Conservation (phyloP, 2,329 filamentous ascomycete species). For the Trichoderma koningii region DNA sequence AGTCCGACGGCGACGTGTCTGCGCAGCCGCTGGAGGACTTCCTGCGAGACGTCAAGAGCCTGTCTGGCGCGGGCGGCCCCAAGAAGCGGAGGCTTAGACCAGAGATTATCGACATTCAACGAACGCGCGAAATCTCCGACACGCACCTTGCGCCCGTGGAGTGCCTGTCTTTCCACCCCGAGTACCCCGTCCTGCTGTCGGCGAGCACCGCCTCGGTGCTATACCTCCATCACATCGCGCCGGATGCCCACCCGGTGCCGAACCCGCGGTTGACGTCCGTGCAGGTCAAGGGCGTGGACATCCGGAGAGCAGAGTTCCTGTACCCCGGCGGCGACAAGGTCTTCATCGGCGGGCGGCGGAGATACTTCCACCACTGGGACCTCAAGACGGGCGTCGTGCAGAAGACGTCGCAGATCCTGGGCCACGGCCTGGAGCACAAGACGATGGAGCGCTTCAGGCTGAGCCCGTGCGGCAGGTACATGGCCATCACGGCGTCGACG, state of each 20-base stretch:
- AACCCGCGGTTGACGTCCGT: conserved; percentile 90
- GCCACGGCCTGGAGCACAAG: conserved; percentile 78
- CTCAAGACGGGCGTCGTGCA: conserved; percentile 78
- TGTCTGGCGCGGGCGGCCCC: conserved; percentile 56
- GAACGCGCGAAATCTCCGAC: conserved; percentile 81
- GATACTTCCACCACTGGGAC: conserved; percentile 95
- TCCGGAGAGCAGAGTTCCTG: conserved; percentile 81
- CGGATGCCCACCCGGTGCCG: conserved; percentile 70
- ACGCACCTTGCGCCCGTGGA: conserved; percentile 77
- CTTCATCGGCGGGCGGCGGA: conserved; percentile 83
- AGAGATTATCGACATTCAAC: conserved; percentile 87
- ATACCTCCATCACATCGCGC: conserved; percentile 85
- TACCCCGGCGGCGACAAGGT: conserved; percentile 73
- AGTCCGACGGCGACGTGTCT: conserved; percentile 62
- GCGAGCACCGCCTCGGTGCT: conserved; percentile 83
- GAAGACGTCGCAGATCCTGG: conserved; percentile 75
- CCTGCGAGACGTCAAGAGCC: conserved; percentile 70
- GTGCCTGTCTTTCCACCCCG: conserved; percentile 85
- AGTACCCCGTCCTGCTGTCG: conserved; percentile 84
- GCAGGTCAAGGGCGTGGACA: conserved; percentile 80
- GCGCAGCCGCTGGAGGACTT: conserved; percentile 77
- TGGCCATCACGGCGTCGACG: conserved; percentile 78
- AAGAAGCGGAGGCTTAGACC: conserved; percentile 76
- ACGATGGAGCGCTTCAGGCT: conserved; percentile 89
- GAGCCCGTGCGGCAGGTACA: conserved; percentile 81